phyloP scores from a whole-genome alignment of 176 grass and related monocot genomes.

The Aegilops bicornis region DNA sequence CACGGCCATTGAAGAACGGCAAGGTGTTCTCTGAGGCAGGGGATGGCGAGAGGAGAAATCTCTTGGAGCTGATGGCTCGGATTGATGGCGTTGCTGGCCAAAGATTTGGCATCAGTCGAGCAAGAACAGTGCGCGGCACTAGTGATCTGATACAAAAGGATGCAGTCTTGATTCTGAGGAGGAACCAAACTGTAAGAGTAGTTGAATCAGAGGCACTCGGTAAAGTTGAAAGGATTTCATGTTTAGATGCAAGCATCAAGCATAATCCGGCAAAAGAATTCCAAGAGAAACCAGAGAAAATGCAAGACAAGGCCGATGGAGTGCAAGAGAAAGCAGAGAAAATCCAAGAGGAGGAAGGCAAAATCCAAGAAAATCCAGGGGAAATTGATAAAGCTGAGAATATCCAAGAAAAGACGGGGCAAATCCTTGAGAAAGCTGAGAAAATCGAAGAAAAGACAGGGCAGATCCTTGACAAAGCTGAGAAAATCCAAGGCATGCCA shows the following conservation, averaged over 20 bases:
- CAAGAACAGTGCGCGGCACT: conserved; percentile 38
- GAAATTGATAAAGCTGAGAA: neutral
- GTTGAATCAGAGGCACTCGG: conserved; percentile 36
- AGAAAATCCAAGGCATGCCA: neutral
- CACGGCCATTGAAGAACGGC: conserved; percentile 45
- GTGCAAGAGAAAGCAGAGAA: conserved; percentile 6
- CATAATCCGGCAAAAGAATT: neutral
- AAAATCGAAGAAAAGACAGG: conserved; percentile 9
- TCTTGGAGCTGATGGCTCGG: conserved; percentile 87
- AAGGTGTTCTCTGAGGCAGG: conserved; percentile 58
- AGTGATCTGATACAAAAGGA: conserved; percentile 44
- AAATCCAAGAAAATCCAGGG: neutral
- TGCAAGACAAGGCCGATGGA: conserved; percentile 1
- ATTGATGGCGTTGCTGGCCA: conserved; percentile 49
- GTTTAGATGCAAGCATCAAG: conserved; percentile 37
- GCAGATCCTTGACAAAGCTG: neutral
- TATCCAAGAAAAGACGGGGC: neutral
- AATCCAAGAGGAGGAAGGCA: neutral
- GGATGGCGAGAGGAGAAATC: conserved; percentile 62
- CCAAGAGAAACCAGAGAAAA: conserved; percentile 15
- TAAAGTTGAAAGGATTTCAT: conserved; percentile 28
- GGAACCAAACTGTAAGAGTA: conserved; percentile 55
- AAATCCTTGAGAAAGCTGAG: neutral
- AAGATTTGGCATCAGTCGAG: conserved; percentile 41
- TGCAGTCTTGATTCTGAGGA: conserved; percentile 40